These are phyloP conservation scores for Ceratocystis variospora DNA, from an alignment of 2,329 filamentous ascomycete species.

Conservation along the genomic window DNA sequence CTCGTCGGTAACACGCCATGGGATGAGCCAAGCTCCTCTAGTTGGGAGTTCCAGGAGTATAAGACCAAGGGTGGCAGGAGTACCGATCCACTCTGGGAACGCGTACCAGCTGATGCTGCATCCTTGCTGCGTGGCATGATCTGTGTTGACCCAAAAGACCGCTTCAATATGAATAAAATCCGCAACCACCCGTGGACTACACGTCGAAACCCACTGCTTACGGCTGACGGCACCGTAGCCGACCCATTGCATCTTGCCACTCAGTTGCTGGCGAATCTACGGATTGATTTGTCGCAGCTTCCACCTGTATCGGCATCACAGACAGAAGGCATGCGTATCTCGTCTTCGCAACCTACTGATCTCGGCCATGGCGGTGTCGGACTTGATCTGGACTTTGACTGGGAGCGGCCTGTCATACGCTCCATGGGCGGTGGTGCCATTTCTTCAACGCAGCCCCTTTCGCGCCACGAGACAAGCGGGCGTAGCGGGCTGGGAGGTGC, in stretches of 20 bases:
- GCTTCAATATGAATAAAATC: conserved; percentile 78
- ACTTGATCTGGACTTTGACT: conserved; percentile 67
- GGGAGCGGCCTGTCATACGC: conserved; percentile 59
- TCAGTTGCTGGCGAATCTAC: conserved; percentile 81
- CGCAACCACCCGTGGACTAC: conserved; percentile 93
- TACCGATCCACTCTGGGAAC: conserved; percentile 71
- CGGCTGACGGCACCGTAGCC: conserved; percentile 55
- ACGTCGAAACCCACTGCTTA: conserved; percentile 62
- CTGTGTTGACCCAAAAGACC: conserved; percentile 56
- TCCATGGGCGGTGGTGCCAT: conserved; percentile 31
- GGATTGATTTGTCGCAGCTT: conserved; percentile 56
- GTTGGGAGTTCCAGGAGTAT: conserved; percentile 88
- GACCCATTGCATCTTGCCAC: conserved; percentile 82
- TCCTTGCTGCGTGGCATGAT: conserved; percentile 90
- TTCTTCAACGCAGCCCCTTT: conserved; percentile 38
- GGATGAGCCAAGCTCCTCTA: conserved; percentile 77
- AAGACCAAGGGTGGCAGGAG: conserved; percentile 65
- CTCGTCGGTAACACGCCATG: conserved; percentile 94
- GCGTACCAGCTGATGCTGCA: conserved; percentile 57
- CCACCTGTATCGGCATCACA: conserved; percentile 25
- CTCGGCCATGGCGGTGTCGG: conserved; percentile 41
- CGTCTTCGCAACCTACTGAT: conserved; percentile 55
- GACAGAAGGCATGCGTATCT: conserved; percentile 20
- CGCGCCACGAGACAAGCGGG: conserved; percentile 25
- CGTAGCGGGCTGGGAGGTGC: conserved; percentile 15